Evolutionary conservation across 306 rosid genomes (phyloP).

Genomic region (Ormosia emarginata): DNA sequence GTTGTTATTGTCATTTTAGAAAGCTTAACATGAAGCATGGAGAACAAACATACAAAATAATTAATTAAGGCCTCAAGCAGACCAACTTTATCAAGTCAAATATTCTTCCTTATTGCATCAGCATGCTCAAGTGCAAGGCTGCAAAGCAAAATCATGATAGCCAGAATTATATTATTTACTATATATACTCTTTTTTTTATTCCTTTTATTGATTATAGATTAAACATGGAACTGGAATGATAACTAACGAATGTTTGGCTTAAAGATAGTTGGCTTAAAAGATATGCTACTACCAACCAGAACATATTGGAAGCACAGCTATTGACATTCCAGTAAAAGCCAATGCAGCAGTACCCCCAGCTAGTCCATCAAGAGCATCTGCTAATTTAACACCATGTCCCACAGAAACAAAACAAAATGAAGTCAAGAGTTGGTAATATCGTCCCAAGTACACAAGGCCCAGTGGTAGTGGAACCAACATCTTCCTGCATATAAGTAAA

Average conservation of each 20-base stretch:
- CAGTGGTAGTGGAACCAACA: slow-evolving; percentile 81
- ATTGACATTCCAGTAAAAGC: slow-evolving; percentile 92
- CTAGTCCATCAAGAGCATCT: slow-evolving; percentile 91
- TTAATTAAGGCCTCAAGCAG: slow-evolving; percentile 10
- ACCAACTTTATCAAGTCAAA: slow-evolving; percentile 9
- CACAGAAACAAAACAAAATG: slow-evolving; percentile 82
- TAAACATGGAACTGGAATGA: slow-evolving; percentile 6
- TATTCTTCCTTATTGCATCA: neutral
- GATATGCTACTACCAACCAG: slow-evolving; percentile 59
- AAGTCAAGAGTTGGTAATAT: slow-evolving; percentile 66
- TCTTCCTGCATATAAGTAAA: slow-evolving; percentile 64
- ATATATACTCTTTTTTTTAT: neutral
- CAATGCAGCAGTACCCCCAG: slow-evolving; percentile 94
- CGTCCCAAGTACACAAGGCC: slow-evolving; percentile 81
- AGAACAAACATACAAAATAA: neutral
- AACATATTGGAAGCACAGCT: slow-evolving; percentile 91
- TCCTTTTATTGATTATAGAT: neutral
- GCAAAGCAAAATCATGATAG: neutral
- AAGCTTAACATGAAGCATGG: slow-evolving; percentile 10
- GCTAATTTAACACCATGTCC: slow-evolving; percentile 84
- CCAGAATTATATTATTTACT: neutral
- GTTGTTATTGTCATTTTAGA: neutral
- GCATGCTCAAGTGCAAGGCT: slow-evolving; percentile 5
- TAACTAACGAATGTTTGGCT: neutral
- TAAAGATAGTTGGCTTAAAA: slow-evolving; percentile 7